Base-by-base conservation (phyloP, 345 rosid genomes). In the Geranium brycei region DNA sequence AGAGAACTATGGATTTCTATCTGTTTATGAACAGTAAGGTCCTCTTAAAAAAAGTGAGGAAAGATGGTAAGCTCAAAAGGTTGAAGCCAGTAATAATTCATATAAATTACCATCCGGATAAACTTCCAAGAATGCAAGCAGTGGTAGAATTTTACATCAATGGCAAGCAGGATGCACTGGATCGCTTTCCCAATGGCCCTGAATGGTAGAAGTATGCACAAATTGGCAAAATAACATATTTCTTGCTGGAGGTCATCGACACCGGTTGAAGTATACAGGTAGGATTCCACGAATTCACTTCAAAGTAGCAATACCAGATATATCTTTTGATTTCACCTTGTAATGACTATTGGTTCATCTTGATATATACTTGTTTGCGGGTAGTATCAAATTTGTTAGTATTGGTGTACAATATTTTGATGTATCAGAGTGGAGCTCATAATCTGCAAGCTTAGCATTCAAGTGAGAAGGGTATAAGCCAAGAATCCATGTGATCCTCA, bases 11-110 rank as follows among this genome's bases (percentile, higher is more conserved):
- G 96, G 99, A 90, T 75, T 79, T 82, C 77, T 90, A 80, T 69
- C 76, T 63, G 72, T 90, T 93, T 65, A 90, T 93, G 99, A 93
- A 93, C 76, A 93, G 96, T 61, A 90, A 93, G 79, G 85, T 90
- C 62, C 95, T 90, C 74, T 93, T 93, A 83, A 90, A 90, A 86
- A 86, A 80, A 1, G 96, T 88, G 15, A 80, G 99, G 75, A 87
- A 85, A 79, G 82, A 85, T 72, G 75, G 73, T 16, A 78, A 75
- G 0, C 73, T 85, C 41, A 90, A 80, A 74, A 85, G 78, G 76
- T 59, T 87, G 75, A 87, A 82, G 77, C 97, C 95, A 0, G 95
- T 89, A 62, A 83, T 86, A 62, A 77, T 87, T 73, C 96, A 92
- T 70, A 31, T 83, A 51, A 92, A 85, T 72, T 89, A 89, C 79